A percentile compares a stretch with the other conserved stretches of the same genome.
Conservation (phyloP, 192 early-diverging fungal species). For the Mortierella claussenii region DNA sequence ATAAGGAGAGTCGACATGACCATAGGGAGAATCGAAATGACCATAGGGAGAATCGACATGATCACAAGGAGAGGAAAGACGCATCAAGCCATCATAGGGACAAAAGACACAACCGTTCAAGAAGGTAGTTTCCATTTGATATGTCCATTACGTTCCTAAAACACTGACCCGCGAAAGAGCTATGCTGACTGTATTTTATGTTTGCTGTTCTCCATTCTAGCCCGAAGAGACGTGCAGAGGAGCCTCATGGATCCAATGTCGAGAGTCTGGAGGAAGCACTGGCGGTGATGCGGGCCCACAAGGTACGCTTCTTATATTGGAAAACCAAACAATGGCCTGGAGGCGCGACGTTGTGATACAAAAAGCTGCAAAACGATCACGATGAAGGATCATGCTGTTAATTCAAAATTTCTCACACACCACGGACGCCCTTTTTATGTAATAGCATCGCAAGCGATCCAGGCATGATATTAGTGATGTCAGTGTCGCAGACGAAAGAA, state of each 20-base stretch:
- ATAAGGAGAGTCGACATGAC: slow-evolving; percentile 1
- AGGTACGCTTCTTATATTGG: slow-evolving; percentile 20
- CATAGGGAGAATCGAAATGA: slow-evolving; percentile 13
- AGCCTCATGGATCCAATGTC: slow-evolving; percentile 17
- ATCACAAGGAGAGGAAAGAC: slow-evolving; percentile 14
- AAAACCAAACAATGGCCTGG: too few species aligned
- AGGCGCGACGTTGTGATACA: not conserved
- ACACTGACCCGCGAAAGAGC: too few species aligned
- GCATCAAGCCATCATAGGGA: slow-evolving; percentile 22
- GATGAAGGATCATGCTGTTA: too few species aligned
- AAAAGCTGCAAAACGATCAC: too few species aligned
- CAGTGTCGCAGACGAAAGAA: not conserved
- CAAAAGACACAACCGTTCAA: slow-evolving; percentile 22
- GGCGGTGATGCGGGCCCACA: slow-evolving; percentile 43
- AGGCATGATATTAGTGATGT: slow-evolving; percentile 7
- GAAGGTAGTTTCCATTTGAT: too few species aligned
- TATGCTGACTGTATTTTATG: too few species aligned
- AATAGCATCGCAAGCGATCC: slow-evolving; percentile 13
- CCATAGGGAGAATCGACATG: not conserved
- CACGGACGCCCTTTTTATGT: too few species aligned
- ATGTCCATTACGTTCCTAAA: too few species aligned
- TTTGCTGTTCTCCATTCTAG: too few species aligned
- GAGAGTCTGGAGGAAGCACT: slow-evolving; percentile 50
- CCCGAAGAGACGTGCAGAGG: slow-evolving; percentile 33
- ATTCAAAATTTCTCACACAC: too few species aligned